Evolutionary conservation across 2,329 filamentous ascomycete species (phyloP), one percentile per base, ranked within the genome.

Genomic region (Phaeosphaeria sp.): DNA sequence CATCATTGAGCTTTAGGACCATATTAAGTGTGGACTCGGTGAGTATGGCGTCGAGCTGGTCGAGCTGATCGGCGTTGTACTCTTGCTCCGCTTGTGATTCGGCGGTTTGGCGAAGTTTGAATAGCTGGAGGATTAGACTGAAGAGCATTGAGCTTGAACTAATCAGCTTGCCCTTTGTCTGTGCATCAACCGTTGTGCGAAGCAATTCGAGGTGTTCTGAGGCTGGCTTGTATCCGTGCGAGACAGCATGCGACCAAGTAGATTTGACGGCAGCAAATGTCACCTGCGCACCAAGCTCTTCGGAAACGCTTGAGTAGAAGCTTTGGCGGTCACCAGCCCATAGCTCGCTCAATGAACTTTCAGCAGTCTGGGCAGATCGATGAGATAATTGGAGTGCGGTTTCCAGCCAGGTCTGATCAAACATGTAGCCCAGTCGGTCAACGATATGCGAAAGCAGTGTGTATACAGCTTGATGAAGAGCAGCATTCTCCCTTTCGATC

Each of bases 1-100:
- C 89, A 73, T 99, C 95, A 78, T 97, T 98, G 60, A 99, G 86
- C 82, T 98, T 98, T 82, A 96, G 92, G 53, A 97, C 90, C 88
- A 97, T 95, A 77, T 92, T 91, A 58, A 99, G 85, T 0, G 89
- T 87, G 13, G 90, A 87, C 10, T 89, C 85, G 72, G 92, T 90
- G 64, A 91, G 63, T 1, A 82, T 81, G 1, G 81, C 79, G 72
- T 96, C 92, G 13, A 92, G 81, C 43, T 83, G 81, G 20, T 82
- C 77, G 6, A 91, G 75, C 46, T 84, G 79, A 15, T 83, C 78
- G 17, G 82, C 71, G 1, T 85, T 79, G 30, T 83, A 79, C 4
- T 66, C 56, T 21, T 69, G 64, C 21, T 86, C 81, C 6, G 44
- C 55, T 33, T 82, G 78, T 46, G 60, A 62, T 15, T 52, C 47